Base-by-base conservation (phyloP, 441 rosid genomes). In the Corymbia calophylla region DNA sequence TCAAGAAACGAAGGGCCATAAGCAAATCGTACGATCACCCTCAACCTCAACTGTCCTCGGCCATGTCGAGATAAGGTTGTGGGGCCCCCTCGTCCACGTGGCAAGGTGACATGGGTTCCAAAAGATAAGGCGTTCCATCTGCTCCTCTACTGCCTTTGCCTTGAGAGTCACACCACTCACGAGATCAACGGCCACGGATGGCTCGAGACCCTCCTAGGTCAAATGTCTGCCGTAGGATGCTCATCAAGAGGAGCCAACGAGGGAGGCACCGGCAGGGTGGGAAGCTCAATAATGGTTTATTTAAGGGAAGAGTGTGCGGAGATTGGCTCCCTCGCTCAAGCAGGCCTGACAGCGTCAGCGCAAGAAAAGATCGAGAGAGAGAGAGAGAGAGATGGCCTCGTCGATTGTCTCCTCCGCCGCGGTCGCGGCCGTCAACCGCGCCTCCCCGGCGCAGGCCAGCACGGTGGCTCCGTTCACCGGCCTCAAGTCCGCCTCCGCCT, bases 391-490 rank as follows among this genome's bases (percentile, higher is more conserved):
- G 81, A 95, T 95, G 97, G 97, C 97, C 82, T 90, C 96, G 91
- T 92, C 94, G 48, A 88, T 94, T 91, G 89, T 94, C 86, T 94
- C 96, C 39, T 94, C 96, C 31, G 94, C 94, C 56, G 89, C 95
- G 51, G 91, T 91, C 49, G 93, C 94, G 80, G 87, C 95, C 47
- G 91, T 90, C 10, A 89, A 39, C 93, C 90, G 95, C 17, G 88
- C 92, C 89, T 90, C 94, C 93, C 94, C 92, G 9, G 95, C 92
- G 55, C 95, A 93, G 88, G 93, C 95, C 93, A 92, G 87, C 87
- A 93, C 93, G 96, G 96, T 93, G 35, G 96, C 95, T 2, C 97
- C 96, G 5, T 94, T 95, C 95, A 94, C 91, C 7, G 96, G 97
- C 88, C 95, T 95, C 86, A 96, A 93, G 91, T 94, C 96, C 53